Base-by-base conservation (phyloP, 2,329 filamentous ascomycete genomes). In the Fusarium robinianum region DNA sequence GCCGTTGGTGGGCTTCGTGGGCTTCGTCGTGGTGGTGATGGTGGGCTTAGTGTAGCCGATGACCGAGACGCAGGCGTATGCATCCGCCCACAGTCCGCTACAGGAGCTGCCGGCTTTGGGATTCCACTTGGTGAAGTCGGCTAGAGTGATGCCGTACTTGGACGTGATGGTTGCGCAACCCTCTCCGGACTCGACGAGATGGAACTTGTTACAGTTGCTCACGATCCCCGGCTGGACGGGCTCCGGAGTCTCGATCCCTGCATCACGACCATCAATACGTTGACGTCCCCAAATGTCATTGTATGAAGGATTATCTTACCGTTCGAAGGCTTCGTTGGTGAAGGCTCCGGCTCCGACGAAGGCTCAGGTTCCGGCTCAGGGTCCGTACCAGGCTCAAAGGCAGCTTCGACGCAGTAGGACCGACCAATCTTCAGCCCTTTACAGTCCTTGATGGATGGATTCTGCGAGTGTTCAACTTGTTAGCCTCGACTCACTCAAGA, bases 171-270 rank as follows among this genome's bases (percentile, higher is more conserved):
- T 12, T 6, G 21, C 21, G 17, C 32, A 35, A 5, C 21, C 22
- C 4, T 40, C 35, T 5, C 30, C 30, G 1, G 23, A 10, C 17
- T 30, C 17, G 17, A 46, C 35, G 5, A 30, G 12, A 19, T 40
- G 38, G 27, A 55, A 55, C 11, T 22, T 16, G 24, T 57, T 41
- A 26, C 54, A 55, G 40, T 53, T 53, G 25, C 22, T 18, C 2
- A 46, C 51, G 23, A 57, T 49, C 19, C 35, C 39, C 5, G 41
- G 42, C 33, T 55, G 53, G 3, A 26, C 32, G 2, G 49, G 46
- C 2, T 18, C 10, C 5, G 49, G 49, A 10, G 49, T 53, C 12
- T 29, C 26, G 26, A 29, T 15, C 3, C 15, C 26, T 29, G 5
- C 8, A 8, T 10, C 8, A 15, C n/a, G n/a, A n/a, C n/a, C n/a